A percentile compares a stretch with the other conserved stretches of the same genome.
These are phyloP conservation scores for Hibiscus syriacus DNA, from an alignment of 345 rosid genomes.

Conservation along the genomic window DNA sequence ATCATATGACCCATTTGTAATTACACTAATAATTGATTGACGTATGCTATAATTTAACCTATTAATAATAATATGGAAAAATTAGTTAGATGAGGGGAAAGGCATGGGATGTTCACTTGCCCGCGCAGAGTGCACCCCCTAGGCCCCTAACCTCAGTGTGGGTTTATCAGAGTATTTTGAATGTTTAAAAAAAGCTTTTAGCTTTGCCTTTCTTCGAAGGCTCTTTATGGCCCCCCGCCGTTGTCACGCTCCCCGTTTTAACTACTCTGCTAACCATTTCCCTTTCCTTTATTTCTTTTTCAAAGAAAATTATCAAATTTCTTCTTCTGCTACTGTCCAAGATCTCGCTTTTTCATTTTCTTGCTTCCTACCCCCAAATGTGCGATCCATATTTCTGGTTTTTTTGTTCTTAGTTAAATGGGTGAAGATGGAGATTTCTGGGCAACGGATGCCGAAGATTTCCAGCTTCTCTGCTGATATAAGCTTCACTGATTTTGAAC, in stretches of 20 bases:
- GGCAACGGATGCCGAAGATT: conserved; percentile 24
- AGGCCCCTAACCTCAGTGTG: too few species aligned
- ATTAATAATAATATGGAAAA: too few species aligned
- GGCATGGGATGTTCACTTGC: too few species aligned
- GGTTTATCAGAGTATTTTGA: conserved; percentile 31
- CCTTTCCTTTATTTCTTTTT: background rate
- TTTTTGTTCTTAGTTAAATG: conserved; percentile 13
- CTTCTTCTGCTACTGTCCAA: background rate
- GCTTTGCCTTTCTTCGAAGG: background rate
- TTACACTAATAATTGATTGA: too few species aligned
- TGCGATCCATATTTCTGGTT: conserved; percentile 28
- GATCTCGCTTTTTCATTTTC: conserved; percentile 13
- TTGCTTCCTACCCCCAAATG: conserved; percentile 15
- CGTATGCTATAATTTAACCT: too few species aligned
- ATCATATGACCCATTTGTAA: too few species aligned
- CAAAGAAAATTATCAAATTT: background rate
- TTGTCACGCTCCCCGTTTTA: background rate
- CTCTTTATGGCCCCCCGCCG: background rate
- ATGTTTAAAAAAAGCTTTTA: conserved; percentile 41
- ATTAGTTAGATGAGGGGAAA: too few species aligned
- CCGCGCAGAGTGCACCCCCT: too few species aligned
- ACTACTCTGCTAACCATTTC: background rate
- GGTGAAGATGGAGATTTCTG: conserved; percentile 45
- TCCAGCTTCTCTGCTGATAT: conserved; percentile 16
- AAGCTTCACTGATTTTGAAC: conserved; percentile 28